phyloP scores from a whole-genome alignment of 192 early-diverging fungal species.

The Coemansia sp. region DNA sequence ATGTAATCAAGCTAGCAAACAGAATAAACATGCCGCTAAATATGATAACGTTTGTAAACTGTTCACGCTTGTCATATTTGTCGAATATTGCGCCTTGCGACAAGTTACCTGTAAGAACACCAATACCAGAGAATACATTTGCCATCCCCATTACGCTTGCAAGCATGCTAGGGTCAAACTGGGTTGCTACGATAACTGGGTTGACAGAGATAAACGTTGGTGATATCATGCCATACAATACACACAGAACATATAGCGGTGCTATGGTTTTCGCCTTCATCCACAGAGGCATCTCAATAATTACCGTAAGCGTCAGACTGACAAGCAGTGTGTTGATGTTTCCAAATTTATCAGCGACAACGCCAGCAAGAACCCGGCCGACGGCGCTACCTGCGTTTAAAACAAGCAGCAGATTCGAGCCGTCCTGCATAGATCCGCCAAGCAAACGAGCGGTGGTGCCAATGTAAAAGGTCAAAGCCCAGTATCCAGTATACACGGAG shows the following conservation, averaged over 20 bases:
- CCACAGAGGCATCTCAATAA: conserved; percentile 36
- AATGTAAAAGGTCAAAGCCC: conserved; percentile 43
- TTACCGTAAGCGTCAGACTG: conserved; percentile 19
- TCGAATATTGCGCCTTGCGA: conserved; percentile 34
- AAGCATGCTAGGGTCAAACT: conserved; percentile 14
- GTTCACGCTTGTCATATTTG: conserved; percentile 21
- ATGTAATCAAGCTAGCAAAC: conserved; percentile 20
- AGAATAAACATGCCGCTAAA: conserved; percentile 36
- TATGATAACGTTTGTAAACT: conserved; percentile 39
- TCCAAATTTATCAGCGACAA: conserved; percentile 34
- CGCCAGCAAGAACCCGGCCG: conserved; percentile 31
- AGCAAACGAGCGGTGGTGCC: conserved; percentile 29
- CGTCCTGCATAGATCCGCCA: conserved; percentile 15
- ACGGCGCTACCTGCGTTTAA: conserved; percentile 30
- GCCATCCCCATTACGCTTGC: conserved; percentile 31
- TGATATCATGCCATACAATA: conserved; percentile 36
- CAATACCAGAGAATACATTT: conserved; percentile 20
- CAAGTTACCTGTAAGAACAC: conserved; percentile 23
- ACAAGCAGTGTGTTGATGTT: conserved; percentile 32
- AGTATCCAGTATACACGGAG: conserved; percentile 41
- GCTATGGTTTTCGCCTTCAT: conserved; percentile 22
- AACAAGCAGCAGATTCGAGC: conserved; percentile 26
- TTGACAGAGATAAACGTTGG: conserved; percentile 43
- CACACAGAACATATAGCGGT: conserved; percentile 30
- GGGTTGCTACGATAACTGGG: conserved; percentile 25